Conservation (phyloP, 2,329 filamentous ascomycete genomes). For the Xylariaceae sp. region DNA sequence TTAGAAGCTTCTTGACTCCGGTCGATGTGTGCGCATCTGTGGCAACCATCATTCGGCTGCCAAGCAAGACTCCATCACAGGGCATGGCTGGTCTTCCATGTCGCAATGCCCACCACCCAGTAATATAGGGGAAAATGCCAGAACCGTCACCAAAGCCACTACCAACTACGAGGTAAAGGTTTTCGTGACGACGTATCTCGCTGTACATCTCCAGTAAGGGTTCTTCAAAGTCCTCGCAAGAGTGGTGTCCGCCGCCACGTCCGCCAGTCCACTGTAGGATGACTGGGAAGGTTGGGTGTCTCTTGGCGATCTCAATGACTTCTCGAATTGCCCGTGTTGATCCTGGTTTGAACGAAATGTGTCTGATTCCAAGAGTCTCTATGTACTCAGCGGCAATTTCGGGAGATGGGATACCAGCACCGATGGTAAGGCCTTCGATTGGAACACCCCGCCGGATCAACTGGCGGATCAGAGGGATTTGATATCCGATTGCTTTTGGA, state of each 20-base stretch:
- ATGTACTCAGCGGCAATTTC: conserved; percentile 94
- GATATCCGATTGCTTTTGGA: conserved; percentile 85
- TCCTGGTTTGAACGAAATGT: conserved; percentile 92
- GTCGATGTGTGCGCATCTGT: conserved; percentile 87
- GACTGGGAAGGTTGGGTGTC: conserved; percentile 84
- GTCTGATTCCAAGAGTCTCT: conserved; percentile 84
- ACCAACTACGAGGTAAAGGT: conserved; percentile 84
- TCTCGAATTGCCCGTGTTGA: conserved; percentile 83
- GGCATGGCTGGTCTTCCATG: conserved; percentile 91
- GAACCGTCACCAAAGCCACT: conserved; percentile 88
- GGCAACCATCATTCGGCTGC: conserved; percentile 90
- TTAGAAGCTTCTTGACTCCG: conserved; percentile 84
- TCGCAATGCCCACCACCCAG: conserved; percentile 78
- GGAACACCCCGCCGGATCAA: conserved; percentile 81
- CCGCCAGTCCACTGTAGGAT: conserved; percentile 94
- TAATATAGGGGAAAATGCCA: conserved; percentile 89
- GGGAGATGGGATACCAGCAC: conserved; percentile 88
- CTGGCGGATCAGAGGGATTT: conserved; percentile 79
- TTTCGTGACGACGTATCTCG: conserved; percentile 78
- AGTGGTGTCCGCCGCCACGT: conserved; percentile 90
- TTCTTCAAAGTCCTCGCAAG: conserved; percentile 91
- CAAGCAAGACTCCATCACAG: conserved; percentile 87
- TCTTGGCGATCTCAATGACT: conserved; percentile 88
- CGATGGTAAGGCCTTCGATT: conserved; percentile 88
- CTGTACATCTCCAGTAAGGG: conserved; percentile 88